Evolutionary conservation across 495 filamentous ascomycete genomes (phyloP), one percentile per base, ranked within the genome.

Genomic region (Hypoxylon crocopeplum): DNA sequence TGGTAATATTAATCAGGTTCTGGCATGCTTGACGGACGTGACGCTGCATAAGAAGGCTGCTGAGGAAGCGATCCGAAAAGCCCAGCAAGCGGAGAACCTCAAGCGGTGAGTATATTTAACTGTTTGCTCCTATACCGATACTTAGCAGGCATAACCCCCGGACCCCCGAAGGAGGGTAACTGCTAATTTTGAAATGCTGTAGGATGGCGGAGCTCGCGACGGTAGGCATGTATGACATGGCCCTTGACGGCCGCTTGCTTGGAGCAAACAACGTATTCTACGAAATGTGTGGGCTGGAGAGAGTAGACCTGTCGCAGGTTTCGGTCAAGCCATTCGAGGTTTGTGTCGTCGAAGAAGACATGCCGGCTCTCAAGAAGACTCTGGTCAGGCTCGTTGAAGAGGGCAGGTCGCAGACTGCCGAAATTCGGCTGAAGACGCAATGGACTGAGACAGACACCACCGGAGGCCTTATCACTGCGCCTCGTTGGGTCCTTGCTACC

Each of bases 371-470:
- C 1, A 71, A 79, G 52, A 58, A 58, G 8, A 72, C 82, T 2
- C 88, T 86, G 84, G 67, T 62, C 5, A 73, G 74, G 10, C 74
- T 89, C 2, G 78, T 88, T 5, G 61, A 82, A 8, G 74, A 84
- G 12, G 80, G 77, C 51, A 71, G 74, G 7, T 69, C 85, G 0
- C 75, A 87, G 13, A 86, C 84, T 25, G 75, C 81, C 20, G 87
- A 90, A 62, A 85, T 90, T 67, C 79, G 88, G 7, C 88, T 90
- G 68, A 85, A 87, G 47, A 77, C 82, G 19, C 73, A 78, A 5
- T 86, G 84, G 75, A 66, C 81, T 40, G 82, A 84, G 61, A 74
- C 77, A 5, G 83, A 82, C 22, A 82, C 83, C 15, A 80, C 77
- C 50, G 77, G 82, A 19, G 84, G 88, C 36, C 87, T 83, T 44